Evolutionary conservation across 2,329 filamentous ascomycete species (phyloP).

Genomic region (Colletotrichum camelliae): DNA sequence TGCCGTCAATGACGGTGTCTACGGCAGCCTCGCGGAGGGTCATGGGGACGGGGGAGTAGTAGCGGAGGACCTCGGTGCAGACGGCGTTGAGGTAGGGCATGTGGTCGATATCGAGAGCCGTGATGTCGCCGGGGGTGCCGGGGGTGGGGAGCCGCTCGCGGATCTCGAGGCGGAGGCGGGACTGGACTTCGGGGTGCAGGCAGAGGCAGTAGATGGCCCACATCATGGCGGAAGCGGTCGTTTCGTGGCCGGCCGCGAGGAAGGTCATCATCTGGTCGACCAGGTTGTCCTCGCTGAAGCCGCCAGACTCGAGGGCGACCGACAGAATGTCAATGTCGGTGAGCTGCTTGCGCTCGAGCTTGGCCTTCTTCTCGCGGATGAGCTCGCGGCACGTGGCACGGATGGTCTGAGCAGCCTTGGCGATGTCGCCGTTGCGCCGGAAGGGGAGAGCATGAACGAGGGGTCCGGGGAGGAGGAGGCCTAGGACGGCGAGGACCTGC

Average conservation of each 20-base stretch:
- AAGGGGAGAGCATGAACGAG: conserved; percentile 70
- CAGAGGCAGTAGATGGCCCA: conserved; percentile 78
- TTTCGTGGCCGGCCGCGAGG: conserved; percentile 82
- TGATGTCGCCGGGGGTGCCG: conserved; percentile 45
- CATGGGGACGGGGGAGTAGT: conserved; percentile 73
- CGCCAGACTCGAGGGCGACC: conserved; percentile 77
- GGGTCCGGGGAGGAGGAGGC: conserved; percentile 67
- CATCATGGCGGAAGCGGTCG: conserved; percentile 76
- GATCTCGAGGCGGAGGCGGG: conserved; percentile 71
- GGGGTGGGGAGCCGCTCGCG: conserved; percentile 61
- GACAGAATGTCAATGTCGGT: conserved; percentile 77
- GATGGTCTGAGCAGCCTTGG: conserved; percentile 61
- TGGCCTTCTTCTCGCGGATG: conserved; percentile 71
- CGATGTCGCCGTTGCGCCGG: conserved; percentile 71
- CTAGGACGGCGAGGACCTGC: conserved; percentile 61
- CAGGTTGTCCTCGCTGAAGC: conserved; percentile 80
- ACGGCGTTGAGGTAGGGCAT: conserved; percentile 84
- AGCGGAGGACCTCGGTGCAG: conserved; percentile 77
- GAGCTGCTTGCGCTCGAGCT: conserved; percentile 50
- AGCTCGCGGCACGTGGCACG: conserved; percentile 71
- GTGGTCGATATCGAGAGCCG: conserved; percentile 67
- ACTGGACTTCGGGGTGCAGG: conserved; percentile 68
- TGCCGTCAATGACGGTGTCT: conserved; percentile 69
- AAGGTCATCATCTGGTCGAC: conserved; percentile 92
- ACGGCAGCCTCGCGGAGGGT: conserved; percentile 70